Conservation (phyloP, 345 rosid genomes). For the Heritiera littoralis region DNA sequence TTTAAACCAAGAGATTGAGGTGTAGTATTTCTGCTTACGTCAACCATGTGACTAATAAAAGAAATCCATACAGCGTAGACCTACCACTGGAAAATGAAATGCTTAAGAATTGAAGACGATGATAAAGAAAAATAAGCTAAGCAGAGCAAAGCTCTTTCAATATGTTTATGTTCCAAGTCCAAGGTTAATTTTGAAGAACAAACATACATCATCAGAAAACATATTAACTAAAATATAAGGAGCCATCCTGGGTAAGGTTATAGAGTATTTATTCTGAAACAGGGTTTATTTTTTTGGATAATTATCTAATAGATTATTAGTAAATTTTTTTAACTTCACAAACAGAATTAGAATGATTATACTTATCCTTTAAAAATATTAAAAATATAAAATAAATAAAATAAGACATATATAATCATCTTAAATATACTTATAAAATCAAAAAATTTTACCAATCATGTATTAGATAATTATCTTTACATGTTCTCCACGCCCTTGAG, state of each 20-base stretch:
- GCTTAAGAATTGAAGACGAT: not conserved
- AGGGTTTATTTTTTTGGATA: not conserved
- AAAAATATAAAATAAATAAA: no score
- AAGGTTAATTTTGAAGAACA: not conserved
- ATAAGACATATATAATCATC: no score
- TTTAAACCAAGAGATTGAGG: not conserved
- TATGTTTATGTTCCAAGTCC: not conserved
- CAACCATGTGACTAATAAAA: slow-evolving; percentile 2
- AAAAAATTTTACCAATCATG: no score
- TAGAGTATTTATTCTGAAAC: not conserved
- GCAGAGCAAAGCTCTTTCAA: not conserved
- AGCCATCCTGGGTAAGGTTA: no score
- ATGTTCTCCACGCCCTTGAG: no score
- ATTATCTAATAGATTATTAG: no score
- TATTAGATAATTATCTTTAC: no score
- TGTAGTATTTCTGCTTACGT: not conserved
- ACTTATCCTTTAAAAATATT: no score
- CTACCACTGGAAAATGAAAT: not conserved
- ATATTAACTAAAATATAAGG: not conserved
- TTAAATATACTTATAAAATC: no score
- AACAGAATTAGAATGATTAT: no score
- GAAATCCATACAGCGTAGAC: not conserved
- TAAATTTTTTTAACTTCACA: no score
- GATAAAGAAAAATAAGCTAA: not conserved
- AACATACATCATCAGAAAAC: not conserved